Conservation (phyloP, 169 alveolate genomes). For the Blepharisma undulans region DNA sequence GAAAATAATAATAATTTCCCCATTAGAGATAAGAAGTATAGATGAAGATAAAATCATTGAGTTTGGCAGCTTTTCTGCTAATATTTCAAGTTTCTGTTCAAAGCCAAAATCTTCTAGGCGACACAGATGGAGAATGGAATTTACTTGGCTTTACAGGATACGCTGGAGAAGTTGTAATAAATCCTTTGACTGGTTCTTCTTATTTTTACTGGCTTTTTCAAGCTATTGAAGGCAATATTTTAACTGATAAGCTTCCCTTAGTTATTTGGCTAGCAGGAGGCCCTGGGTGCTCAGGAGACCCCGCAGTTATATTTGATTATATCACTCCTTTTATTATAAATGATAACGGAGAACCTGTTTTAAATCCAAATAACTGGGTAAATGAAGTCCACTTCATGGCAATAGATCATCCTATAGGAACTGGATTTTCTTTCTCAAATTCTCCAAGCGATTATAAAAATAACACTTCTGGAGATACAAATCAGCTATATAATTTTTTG, state of each 20-base stretch:
- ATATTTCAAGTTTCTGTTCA: background rate
- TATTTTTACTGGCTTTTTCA: slow-evolving; percentile 1
- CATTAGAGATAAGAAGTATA: background rate
- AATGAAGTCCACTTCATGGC: slow-evolving; percentile 31
- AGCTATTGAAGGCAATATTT: background rate
- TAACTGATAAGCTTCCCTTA: slow-evolving; percentile 58
- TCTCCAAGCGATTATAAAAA: background rate
- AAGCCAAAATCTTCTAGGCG: background rate
- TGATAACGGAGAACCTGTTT: background rate
- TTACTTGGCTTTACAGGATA: background rate
- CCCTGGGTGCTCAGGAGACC: slow-evolving; percentile 26
- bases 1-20: background rate
- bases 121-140: background rate
- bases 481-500: slow-evolving; percentile 8
- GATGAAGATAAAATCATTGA: background rate
- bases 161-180: slow-evolving; percentile 8
- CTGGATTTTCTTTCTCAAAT: slow-evolving; percentile 40
- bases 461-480: slow-evolving; percentile 1
- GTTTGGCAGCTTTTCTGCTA: background rate
- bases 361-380: slow-evolving; percentile 26
- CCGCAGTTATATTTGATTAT: background rate
- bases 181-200: slow-evolving; percentile 9
- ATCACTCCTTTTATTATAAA: slow-evolving; percentile 33
- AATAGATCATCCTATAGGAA: slow-evolving; percentile 40
- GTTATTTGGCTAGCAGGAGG: slow-evolving; percentile 89